Evolutionary conservation across 2,329 filamentous ascomycete species (phyloP), one percentile per base, ranked within the genome.

Genomic region (Cordyceps cateniannulata): DNA sequence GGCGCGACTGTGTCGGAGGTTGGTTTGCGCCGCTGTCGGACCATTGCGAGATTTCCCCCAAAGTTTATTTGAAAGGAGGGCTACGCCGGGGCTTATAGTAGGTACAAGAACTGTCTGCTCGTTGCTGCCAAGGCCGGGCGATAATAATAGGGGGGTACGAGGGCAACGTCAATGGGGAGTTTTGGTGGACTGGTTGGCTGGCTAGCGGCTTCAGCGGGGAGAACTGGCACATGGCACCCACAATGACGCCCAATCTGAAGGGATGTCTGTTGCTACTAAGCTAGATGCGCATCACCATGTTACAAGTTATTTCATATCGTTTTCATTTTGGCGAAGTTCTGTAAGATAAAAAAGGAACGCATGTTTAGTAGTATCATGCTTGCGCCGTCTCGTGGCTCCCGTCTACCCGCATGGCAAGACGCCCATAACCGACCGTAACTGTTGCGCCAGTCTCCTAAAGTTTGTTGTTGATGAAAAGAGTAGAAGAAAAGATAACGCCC

Each of bases 11-110:
- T 50, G 24, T 62, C 50, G 50, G 45, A 45, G 22, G 42, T n/a
- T 14, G 55, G 55, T 38, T 56, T 59, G 29, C 51, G 61, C 38
- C 71, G 69, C 62, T 70, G 69, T 22, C 70, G 70, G 60, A 70
- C 62, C 69, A 72, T 73, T 59, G 62, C 50, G 24, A n/a, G 45
- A 56, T 61, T 63, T 61, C n/a, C 9, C n/a, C 59, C 9, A 55
- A 45, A 25, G 32, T 35, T 35, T 35, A 35, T 54, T 42, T 20
- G 2, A n/a, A 22, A 18, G 3, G 14, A 25, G 44, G 14, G 12
- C 12, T 40, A 22, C 24, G n/a, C 18, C 38, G 38, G 14, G 6
- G 35, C n/a, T 20, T 27, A 54, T 40, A 27, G 6, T 10, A 3
- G 8, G 8, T 18, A 14, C 27, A 18, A 16, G 44, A 25, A 14